These are phyloP conservation scores for Lentinula raphanica DNA, from an alignment of 768 basidiomycete genomes.

Conservation along the genomic window DNA sequence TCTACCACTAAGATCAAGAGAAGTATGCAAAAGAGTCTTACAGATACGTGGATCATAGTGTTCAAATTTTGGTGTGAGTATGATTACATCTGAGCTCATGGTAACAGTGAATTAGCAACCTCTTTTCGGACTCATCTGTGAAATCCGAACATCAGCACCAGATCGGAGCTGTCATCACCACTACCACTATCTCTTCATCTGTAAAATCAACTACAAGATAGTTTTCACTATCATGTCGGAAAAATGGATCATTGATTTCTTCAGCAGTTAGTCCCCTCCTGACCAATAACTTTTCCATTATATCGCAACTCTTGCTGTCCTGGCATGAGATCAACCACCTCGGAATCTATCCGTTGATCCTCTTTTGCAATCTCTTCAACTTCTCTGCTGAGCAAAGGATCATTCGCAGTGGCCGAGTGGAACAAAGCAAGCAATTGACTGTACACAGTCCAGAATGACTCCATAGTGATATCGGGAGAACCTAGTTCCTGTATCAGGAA, in stretches of 20 bases:
- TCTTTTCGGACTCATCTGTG: not conserved
- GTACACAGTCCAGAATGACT: not conserved
- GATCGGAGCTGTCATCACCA: not conserved
- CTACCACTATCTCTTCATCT: not conserved
- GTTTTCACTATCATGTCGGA: not conserved
- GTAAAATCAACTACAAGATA: not conserved
- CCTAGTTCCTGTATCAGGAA: not conserved
- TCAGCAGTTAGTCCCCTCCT: not conserved
- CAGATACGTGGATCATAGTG: too few species aligned
- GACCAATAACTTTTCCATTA: not conserved
- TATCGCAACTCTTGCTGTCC: not conserved
- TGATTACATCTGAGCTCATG: too few species aligned
- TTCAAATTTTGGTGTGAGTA: too few species aligned
- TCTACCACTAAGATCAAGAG: too few species aligned
- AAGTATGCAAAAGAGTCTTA: too few species aligned
- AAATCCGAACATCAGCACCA: not conserved
- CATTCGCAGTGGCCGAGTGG: not conserved
- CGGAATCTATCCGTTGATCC: not conserved
- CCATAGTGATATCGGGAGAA: not conserved
- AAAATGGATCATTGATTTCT: not conserved
- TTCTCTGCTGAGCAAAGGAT: not conserved
- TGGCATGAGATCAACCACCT: not conserved
- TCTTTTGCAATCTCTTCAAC: not conserved
- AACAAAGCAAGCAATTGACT: not conserved
- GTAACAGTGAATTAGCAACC: not conserved